These are phyloP conservation scores for Austroboletus festivus DNA, from an alignment of 768 basidiomycete species.

Conservation along the genomic window DNA sequence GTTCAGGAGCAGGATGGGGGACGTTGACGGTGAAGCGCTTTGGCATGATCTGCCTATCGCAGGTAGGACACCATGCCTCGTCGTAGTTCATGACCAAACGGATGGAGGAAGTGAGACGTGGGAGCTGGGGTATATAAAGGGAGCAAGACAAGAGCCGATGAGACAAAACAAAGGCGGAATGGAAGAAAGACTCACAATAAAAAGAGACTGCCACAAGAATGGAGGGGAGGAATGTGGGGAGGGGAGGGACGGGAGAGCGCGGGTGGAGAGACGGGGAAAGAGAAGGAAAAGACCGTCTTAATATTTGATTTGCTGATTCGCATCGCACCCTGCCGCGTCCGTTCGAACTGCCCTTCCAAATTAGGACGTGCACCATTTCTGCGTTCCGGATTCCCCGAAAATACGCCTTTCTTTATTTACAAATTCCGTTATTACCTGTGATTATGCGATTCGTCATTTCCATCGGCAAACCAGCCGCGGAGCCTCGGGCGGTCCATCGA, in stretches of 20 bases:
- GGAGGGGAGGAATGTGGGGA: slow-evolving; percentile 17
- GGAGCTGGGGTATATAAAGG: slow-evolving; percentile 10
- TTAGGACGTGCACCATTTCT: slow-evolving; percentile 13
- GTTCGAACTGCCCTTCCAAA: slow-evolving; percentile 19
- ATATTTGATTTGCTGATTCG: slow-evolving; percentile 39
- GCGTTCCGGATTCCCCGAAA: slow-evolving; percentile 30
- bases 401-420: slow-evolving; percentile 24
- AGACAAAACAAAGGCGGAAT: slow-evolving; percentile 8
- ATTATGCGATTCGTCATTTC: slow-evolving; percentile 25
- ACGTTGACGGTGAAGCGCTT: slow-evolving; percentile 60
- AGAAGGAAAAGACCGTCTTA: slow-evolving; percentile 31
- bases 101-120: slow-evolving; percentile 12
- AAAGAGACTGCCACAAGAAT: neutral
- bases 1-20: slow-evolving; percentile 20
- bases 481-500: slow-evolving; percentile 26
- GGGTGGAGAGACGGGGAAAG: slow-evolving; percentile 17
- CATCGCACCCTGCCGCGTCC: slow-evolving; percentile 26
- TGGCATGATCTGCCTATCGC: slow-evolving; percentile 76
- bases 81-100: slow-evolving; percentile 47
- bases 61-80: slow-evolving; percentile 78
- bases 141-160: slow-evolving; percentile 24
- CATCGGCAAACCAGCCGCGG: slow-evolving; percentile 33
- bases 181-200: slow-evolving; percentile 15
- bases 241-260: slow-evolving; percentile 28
- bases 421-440: slow-evolving; percentile 33